phyloP scores from a whole-genome alignment of 305 asterid genomes.

The Solanum hybrid region DNA sequence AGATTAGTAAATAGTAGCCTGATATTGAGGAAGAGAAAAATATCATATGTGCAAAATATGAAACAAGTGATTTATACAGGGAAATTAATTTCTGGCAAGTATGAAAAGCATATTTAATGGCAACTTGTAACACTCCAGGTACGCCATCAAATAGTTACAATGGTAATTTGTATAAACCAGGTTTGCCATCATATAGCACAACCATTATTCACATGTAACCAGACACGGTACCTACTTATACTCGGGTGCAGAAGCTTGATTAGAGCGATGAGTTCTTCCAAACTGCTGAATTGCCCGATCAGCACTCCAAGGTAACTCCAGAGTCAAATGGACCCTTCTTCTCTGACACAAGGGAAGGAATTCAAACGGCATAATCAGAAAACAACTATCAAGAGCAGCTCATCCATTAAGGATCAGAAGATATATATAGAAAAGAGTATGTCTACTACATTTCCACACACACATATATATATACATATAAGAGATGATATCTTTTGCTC shows the following conservation, averaged over 20 bases:
- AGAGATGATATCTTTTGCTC: neutral
- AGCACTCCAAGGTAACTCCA: constrained; percentile 99
- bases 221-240: constrained; percentile 51
- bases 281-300: constrained; percentile 98
- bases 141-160: neutral
- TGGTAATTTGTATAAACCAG: neutral
- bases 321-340: constrained; percentile 92
- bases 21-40: constrained; percentile 6
- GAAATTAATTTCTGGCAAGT: neutral
- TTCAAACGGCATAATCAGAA: constrained; percentile 12
- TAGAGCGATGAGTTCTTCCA: constrained; percentile 98
- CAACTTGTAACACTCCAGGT: neutral
- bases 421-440: neutral
- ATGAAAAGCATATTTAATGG: neutral
- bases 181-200: constrained; percentile 1
- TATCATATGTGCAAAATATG: neutral
- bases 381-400: neutral
- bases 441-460: neutral
- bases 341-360: constrained; percentile 45
- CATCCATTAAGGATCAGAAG: neutral
- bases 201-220: neutral
- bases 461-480: neutral
- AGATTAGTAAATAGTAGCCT: constrained; percentile 93
- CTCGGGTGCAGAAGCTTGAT: constrained; percentile 98
- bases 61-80: neutral